Evolutionary conservation across 352 stramenopile species (phyloP).

Genomic region (Aphanomyces astaci): DNA sequence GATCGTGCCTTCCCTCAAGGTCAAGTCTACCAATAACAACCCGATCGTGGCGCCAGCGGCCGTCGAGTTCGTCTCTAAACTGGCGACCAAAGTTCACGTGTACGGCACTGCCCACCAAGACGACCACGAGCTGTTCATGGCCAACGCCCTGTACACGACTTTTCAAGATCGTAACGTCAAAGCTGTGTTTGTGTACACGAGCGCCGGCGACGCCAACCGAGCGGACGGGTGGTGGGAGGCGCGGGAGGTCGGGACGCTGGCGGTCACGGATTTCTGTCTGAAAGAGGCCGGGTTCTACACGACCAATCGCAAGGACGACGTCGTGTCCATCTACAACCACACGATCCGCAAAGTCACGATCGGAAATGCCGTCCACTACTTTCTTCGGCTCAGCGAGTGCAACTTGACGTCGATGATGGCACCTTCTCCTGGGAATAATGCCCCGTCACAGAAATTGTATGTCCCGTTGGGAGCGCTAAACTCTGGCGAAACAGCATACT

Average conservation of each 20-base stretch:
- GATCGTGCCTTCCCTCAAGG: neutral
- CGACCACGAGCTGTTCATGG: slow-evolving; percentile 22
- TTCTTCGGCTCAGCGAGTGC: neutral
- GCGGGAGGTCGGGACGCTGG: neutral
- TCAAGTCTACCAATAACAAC: neutral
- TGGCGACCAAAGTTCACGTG: neutral
- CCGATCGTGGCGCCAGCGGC: neutral
- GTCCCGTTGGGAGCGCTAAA: no score
- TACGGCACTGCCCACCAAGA: slow-evolving; percentile 20
- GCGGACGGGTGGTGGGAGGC: slow-evolving; percentile 19
- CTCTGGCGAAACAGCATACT: neutral
- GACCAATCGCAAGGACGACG: neutral
- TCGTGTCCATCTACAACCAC: neutral
- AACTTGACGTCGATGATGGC: neutral
- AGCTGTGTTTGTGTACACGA: slow-evolving; percentile 22
- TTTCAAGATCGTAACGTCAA: neutral
- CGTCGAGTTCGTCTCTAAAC: neutral
- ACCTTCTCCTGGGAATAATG: neutral
- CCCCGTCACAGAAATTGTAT: no score
- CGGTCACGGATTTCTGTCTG: neutral
- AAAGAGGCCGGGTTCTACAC: neutral
- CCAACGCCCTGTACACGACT: neutral
- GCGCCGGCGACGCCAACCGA: slow-evolving; percentile 12
- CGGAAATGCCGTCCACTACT: slow-evolving; percentile 14
- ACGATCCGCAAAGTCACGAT: neutral